Base-by-base conservation (phyloP, 768 basidiomycete species). In the Boletus barrowsii region DNA sequence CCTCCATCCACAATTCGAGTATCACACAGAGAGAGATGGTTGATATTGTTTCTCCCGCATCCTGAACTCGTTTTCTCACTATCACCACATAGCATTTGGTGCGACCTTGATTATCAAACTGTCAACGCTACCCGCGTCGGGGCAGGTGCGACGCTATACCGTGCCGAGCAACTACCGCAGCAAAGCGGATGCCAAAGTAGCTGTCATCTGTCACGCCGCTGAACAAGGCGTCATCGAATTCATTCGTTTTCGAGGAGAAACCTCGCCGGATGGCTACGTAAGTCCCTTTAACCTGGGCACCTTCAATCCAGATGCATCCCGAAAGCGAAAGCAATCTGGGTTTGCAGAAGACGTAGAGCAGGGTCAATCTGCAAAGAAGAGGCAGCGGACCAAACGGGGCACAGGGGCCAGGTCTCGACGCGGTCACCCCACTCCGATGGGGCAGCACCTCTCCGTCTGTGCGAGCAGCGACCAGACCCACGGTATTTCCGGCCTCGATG, bases 131-230 rank as follows among this genome's bases (percentile, higher is more conserved):
- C 59, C 72, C 1, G 47, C 60, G 15, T 44, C 68, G 20, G 73
- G 70, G 1, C 73, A 79, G 48, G 58, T 69, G n/a, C 74, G 73
- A 32, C 67, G 66, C 48, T 88, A 80, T 63, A 64, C 67, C 0
- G 79, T 79, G 9, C 68, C 76, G 8, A 64, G 72, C 10, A 75
- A 81, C 53, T 87, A 85, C 63, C 74, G 78, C 40, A 79, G 71
- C 29, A 84, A 83, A 60, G 72, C 73, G 15, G 87, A 89, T 56
- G 87, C 87, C 6, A 86, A 79, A 64, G 70, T 76, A 15, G 85
- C 82, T 14, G 85, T 80, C 11, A 70, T 77, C 1, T 75, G 73
- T 50, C 67, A 68, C 3, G 87, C 85, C 3, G 79, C 77, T 15
- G 72, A 82, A 56, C 67, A 77, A 56, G 86, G 87, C 10, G 72